These are phyloP conservation scores for Brassica balearica DNA, from an alignment of 441 rosid genomes.

Conservation along the genomic window DNA sequence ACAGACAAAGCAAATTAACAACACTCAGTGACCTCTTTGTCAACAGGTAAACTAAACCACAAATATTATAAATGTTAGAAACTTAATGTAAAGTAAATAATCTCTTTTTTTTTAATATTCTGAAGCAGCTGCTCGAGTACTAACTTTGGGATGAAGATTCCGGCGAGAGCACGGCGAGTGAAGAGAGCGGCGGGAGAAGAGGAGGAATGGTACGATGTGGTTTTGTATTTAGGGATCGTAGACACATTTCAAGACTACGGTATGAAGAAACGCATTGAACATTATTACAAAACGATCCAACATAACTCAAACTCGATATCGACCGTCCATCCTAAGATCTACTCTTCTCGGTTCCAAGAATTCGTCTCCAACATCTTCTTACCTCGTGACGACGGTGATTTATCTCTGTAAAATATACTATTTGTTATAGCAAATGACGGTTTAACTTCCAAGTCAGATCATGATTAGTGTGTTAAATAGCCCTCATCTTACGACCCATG, in stretches of 20 bases:
- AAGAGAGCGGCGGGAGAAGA: conserved; percentile 12
- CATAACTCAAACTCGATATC: conserved; percentile 55
- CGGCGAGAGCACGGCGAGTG: conserved; percentile 53
- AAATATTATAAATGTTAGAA: not conserved
- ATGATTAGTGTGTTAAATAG: not conserved
- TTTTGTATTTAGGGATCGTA: conserved; percentile 52
- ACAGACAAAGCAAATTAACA: conserved; percentile 23
- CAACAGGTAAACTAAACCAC: conserved; percentile 12
- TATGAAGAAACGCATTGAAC: conserved; percentile 59
- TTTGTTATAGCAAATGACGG: not conserved
- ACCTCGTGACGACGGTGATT: conserved; percentile 32
- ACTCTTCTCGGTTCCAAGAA: conserved; percentile 60
- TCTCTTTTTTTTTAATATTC: not conserved
- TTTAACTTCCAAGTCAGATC: not conserved
- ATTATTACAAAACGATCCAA: conserved; percentile 59
- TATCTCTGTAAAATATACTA: conserved; percentile 1
- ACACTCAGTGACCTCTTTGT: conserved; percentile 33
- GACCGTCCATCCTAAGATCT: conserved; percentile 57
- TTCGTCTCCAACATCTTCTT: conserved; percentile 52
- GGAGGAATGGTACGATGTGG: conserved; percentile 47
- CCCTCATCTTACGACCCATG: conserved; percentile 21
- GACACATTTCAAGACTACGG: conserved; percentile 57
- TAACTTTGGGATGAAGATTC: conserved; percentile 49
- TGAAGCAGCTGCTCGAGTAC: conserved; percentile 34
- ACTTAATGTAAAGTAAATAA: not conserved